Percentiles rank a stretch among this genome's conserved stretches.
phyloP scores from a whole-genome alignment of 495 filamentous ascomycete species.

The Neurospora sp. region DNA sequence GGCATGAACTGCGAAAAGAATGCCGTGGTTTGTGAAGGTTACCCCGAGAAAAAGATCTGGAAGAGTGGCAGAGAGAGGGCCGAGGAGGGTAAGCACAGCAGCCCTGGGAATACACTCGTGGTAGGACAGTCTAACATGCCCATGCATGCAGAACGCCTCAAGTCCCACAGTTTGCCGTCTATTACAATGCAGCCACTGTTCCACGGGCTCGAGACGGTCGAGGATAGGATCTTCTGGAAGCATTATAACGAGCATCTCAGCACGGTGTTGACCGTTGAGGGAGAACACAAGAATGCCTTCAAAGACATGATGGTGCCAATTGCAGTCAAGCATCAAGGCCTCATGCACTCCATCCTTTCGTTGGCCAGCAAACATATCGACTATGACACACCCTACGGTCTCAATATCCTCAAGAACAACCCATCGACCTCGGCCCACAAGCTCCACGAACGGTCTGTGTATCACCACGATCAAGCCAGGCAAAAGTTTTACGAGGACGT shows the following conservation, averaged over 20 bases:
- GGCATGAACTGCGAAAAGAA: constrained; percentile 92
- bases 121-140: constrained; percentile 16
- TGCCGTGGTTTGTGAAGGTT: constrained; percentile 84
- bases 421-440: constrained; percentile 30
- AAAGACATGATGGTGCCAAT: constrained; percentile 80
- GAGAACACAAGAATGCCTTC: constrained; percentile 79
- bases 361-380: constrained; percentile 75
- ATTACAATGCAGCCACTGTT: constrained; percentile 69
- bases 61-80: constrained; percentile 68
- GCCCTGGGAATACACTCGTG: neutral
- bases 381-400: constrained; percentile 39
- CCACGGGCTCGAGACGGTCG: constrained; percentile 74
- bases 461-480: constrained; percentile 53
- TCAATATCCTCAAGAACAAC: constrained; percentile 34
- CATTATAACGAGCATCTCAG: constrained; percentile 79
- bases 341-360: constrained; percentile 90
- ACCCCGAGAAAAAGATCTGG: constrained; percentile 83
- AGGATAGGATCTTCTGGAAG: constrained; percentile 75
- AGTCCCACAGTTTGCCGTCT: constrained; percentile 36
- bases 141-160: constrained; percentile 28
- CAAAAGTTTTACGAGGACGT: constrained; percentile 42
- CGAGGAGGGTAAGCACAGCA: constrained; percentile 51
- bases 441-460: constrained; percentile 38
- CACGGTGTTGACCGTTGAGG: constrained; percentile 71
- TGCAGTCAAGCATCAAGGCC: constrained; percentile 68